These are phyloP conservation scores for Herpotrichia juniperi DNA, from an alignment of 2,329 filamentous ascomycete genomes.

Conservation along the genomic window DNA sequence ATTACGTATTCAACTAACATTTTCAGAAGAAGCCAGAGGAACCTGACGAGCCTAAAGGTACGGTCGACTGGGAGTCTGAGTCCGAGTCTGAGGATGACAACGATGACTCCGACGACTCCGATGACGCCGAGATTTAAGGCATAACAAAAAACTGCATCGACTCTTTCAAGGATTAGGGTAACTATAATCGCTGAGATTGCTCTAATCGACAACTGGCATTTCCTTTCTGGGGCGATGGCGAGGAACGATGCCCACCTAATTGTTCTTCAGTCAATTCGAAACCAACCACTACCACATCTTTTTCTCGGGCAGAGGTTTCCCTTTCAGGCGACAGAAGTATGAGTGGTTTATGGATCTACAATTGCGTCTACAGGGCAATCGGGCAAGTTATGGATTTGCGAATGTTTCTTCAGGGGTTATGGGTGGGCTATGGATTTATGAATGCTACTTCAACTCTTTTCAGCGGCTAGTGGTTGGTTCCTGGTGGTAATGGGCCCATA, in stretches of 20 bases:
- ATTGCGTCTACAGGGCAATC: neutral
- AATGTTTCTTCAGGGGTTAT: no score
- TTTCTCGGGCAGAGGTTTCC: no score
- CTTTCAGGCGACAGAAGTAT: neutral
- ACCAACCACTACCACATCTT: neutral
- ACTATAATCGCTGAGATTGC: neutral
- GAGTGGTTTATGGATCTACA: no score
- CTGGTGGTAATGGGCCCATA: neutral
- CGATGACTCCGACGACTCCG: conserved; percentile 43
- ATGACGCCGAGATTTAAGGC: conserved; percentile 37
- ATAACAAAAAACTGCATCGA: neutral
- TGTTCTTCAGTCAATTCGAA: neutral
- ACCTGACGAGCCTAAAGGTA: conserved; percentile 18
- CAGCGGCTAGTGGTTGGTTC: neutral
- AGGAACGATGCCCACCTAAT: no score
- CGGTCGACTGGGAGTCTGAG: conserved; percentile 44
- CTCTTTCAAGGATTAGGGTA: neutral
- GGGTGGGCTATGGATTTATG: no score
- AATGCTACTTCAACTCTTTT: no score
- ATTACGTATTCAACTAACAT: neutral
- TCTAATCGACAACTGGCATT: no score
- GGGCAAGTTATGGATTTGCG: no score
- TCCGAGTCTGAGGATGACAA: conserved; percentile 49
- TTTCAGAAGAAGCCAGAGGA: neutral
- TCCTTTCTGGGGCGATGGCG: no score